Conservation (phyloP, 2,329 filamentous ascomycete species). For the Drechslerella coelobrocha region DNA sequence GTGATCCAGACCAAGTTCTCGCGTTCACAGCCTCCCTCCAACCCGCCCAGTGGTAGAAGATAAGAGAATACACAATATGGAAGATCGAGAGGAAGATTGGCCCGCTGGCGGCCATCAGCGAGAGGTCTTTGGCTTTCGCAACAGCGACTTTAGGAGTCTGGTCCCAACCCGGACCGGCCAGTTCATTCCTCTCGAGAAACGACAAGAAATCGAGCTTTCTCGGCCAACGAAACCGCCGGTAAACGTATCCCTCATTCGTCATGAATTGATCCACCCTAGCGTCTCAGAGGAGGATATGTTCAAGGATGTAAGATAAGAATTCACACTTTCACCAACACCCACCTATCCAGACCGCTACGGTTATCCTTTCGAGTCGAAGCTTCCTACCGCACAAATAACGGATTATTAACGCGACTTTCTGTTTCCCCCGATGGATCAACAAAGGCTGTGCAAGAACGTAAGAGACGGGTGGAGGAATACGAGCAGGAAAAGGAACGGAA, state of each 20-base stretch:
- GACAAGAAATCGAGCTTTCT: constrained; percentile 27
- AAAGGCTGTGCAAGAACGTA: constrained; percentile 48
- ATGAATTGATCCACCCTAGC: constrained; percentile 44
- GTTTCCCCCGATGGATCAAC: constrained; percentile 16
- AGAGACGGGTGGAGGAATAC: constrained; percentile 46
- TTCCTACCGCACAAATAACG: constrained; percentile 11
- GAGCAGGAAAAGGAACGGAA: constrained; percentile 40
- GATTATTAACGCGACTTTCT: constrained; percentile 46
- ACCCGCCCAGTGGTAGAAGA: neutral
- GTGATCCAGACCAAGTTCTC: neutral
- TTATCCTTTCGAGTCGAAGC: constrained; percentile 18
- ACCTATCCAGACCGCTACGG: constrained; percentile 5
- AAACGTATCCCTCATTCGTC: constrained; percentile 33
- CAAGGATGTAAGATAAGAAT: constrained; percentile 51
- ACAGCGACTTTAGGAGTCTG: constrained; percentile 34
- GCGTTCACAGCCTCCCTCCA: neutral
- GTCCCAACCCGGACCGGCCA: constrained; percentile 24
- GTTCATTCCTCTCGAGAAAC: constrained; percentile 23
- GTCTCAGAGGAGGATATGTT: constrained; percentile 50
- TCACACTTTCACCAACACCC: constrained; percentile 20
- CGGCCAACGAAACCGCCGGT: constrained; percentile 38
- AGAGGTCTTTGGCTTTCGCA: constrained; percentile 37
- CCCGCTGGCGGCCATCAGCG: constrained; percentile 30
- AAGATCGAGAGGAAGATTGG: constrained; percentile 41
- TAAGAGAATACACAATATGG: constrained; percentile 10